Evolutionary conservation across 1,284 basidiomycete species (phyloP).

Genomic region (Cryptococcus depauperatus): DNA sequence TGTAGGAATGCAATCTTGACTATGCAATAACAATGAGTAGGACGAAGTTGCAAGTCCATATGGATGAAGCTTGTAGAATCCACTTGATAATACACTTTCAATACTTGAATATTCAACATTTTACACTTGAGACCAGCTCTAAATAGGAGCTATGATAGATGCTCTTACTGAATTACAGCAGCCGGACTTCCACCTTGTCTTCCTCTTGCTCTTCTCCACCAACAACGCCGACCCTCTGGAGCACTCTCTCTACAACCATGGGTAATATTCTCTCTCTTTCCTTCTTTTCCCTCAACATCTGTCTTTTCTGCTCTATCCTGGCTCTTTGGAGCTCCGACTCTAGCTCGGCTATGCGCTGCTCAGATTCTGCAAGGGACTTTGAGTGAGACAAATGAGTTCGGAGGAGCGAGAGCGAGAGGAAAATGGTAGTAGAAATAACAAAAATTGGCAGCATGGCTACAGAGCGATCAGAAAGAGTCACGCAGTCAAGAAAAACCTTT

Average conservation of each 20-base stretch:
- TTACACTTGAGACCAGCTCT: too few relatives aligned
- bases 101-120: too few relatives aligned
- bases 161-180: too few relatives aligned
- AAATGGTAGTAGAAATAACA: conserved; percentile 40
- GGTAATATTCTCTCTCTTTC: conserved; percentile 40
- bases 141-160: too few relatives aligned
- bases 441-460: conserved; percentile 44
- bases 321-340: conserved; percentile 34
- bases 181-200: conserved; percentile 13
- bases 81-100: too few relatives aligned
- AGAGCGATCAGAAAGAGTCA: neutral
- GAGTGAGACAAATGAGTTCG: conserved; percentile 21
- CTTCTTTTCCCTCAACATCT: conserved; percentile 27
- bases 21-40: too few relatives aligned
- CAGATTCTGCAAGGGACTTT: conserved; percentile 31
- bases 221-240: conserved; percentile 35
- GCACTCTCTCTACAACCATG: conserved; percentile 37
- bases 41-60: too few relatives aligned
- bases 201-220: conserved; percentile 19
- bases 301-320: conserved; percentile 19
- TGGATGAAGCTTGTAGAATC: too few relatives aligned
- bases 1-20: neutral
- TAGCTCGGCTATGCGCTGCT: conserved; percentile 32
- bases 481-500: too few relatives aligned
- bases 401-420: conserved; percentile 30